Base-by-base conservation (phyloP, 2,329 filamentous ascomycete species). In the Colletotrichum sansevieriae region DNA sequence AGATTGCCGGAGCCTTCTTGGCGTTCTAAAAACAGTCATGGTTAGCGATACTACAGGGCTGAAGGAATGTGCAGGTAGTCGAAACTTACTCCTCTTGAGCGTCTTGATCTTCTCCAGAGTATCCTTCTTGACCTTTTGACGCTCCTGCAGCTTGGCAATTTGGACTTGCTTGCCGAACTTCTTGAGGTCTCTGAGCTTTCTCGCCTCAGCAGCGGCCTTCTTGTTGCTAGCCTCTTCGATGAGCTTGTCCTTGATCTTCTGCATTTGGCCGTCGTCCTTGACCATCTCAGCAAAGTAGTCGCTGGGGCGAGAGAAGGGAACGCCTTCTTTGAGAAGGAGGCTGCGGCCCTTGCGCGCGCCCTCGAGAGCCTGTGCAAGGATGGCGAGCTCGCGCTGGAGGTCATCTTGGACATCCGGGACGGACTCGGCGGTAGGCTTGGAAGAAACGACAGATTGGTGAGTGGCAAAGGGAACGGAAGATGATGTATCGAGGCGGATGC, bases 231-330 rank as follows among this genome's bases (percentile, higher is more conserved):
- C 96, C 77, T 97, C 94, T 76, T 98, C 95, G 71, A 97, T 87
- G 75, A 98, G 84, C 86, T 97, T 97, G 76, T 91, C 89, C 86
- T 97, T 97, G 78, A 99, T 93, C 86, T 93, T 95, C 78, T 93
- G 93, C 96, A 99, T 99, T 81, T 98, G 96, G 75, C 97, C 95
- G 78, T 99, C 96, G 76, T 91, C 93, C 88, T 98, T 98, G 76
- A 98, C 91, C 95, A 98, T 99, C 85, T 99, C 96, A 51, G 96
- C 96, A 75, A 99, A 99, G 83, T 97, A 99, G 82, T 99, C 96
- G 64, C 89, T 91, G 3, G 96, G 96, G 10, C 96, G 88, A 33
- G 93, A 91, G 82, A 99, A 99, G 7, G 92, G 88, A 1, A 95
- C 87, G 9, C 91, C 91, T 80, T 98, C 95, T 71, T 91, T 90